phyloP scores from a whole-genome alignment of 179 eudicot genomes.

The Vitellaria paradoxa region DNA sequence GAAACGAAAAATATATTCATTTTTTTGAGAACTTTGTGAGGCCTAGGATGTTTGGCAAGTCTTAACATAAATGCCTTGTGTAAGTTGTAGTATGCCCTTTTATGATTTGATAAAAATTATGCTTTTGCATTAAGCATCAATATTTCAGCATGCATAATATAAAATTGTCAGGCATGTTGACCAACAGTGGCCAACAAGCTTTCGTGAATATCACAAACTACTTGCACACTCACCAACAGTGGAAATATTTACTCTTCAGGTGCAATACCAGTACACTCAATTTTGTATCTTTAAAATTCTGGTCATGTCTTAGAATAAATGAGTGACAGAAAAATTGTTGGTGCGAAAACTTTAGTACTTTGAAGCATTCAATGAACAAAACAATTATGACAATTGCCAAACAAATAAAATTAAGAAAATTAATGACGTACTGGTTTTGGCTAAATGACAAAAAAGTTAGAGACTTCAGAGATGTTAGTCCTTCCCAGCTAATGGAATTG shows the following conservation, averaged over 20 bases:
- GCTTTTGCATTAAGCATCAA: too few species aligned
- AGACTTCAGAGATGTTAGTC: constrained; percentile 51
- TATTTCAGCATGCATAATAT: too few species aligned
- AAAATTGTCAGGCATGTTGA: too few species aligned
- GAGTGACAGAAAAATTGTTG: neutral
- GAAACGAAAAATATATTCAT: neutral
- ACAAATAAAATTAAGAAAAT: neutral
- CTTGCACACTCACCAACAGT: too few species aligned
- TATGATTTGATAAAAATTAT: neutral
- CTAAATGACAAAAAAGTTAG: constrained; percentile 56
- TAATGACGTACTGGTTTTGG: constrained; percentile 64
- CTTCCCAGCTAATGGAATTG: constrained; percentile 75
- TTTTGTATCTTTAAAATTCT: neutral
- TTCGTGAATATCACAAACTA: too few species aligned
- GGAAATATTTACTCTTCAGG: too few species aligned
- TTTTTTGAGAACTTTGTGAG: neutral
- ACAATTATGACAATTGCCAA: neutral
- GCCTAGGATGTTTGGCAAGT: neutral
- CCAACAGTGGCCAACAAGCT: too few species aligned
- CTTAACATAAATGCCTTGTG: neutral
- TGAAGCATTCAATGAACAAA: neutral
- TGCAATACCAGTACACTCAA: neutral
- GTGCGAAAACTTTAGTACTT: neutral
- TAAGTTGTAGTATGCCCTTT: neutral
- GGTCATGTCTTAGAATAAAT: neutral